phyloP scores from a whole-genome alignment of 2,329 filamentous ascomycete genomes.

The Arachnomyces sp. region DNA sequence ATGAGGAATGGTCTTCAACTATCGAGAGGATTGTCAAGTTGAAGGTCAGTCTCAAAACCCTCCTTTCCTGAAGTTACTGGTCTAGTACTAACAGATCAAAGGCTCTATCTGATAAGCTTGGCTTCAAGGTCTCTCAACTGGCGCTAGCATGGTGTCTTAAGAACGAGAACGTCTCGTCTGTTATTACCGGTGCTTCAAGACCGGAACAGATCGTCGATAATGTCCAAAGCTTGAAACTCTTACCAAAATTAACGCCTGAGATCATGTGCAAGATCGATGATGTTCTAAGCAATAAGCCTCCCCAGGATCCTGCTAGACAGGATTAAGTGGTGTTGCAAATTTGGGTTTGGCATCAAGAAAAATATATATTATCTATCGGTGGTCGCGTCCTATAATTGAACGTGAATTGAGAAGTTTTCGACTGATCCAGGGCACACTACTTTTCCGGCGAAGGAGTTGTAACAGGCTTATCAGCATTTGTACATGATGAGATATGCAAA shows the following conservation, averaged over 20 bases:
- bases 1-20: conserved; percentile 28
- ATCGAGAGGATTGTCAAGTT: conserved; percentile 17
- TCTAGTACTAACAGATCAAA: conserved; percentile 34
- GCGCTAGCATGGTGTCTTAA: conserved; percentile 50
- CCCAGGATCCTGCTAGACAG: no score
- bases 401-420: no score
- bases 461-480: no score
- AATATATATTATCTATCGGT: no score
- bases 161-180: conserved; percentile 47
- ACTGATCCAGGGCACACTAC: no score
- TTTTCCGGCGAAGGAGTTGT: no score
- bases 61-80: conserved; percentile 12
- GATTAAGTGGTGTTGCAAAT: no score
- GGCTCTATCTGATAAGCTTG: conserved; percentile 59
- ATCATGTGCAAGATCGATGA: conserved; percentile 42
- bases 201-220: conserved; percentile 35
- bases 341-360: no score
- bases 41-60: conserved; percentile 2
- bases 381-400: no score
- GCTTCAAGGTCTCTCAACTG: conserved; percentile 50
- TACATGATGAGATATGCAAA: no score
- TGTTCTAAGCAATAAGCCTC: conserved; percentile 14
- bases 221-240: conserved; percentile 37
- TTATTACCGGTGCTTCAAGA: conserved; percentile 46
- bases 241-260: conserved; percentile 36